These are phyloP conservation scores for Lactarius indigo DNA, from an alignment of 768 basidiomycete species.

Conservation along the genomic window DNA sequence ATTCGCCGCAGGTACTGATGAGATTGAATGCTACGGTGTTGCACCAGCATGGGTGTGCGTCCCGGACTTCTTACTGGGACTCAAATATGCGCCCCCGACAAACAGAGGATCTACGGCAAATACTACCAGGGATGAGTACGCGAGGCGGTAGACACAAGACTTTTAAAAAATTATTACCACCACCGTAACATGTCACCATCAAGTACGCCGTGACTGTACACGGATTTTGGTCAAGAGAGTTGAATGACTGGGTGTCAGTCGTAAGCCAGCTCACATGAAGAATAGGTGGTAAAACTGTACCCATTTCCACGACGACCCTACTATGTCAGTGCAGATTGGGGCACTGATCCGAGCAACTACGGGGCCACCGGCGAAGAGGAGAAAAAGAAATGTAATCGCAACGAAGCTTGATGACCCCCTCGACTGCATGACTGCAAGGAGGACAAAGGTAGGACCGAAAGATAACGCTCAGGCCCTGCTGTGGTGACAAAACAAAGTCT, in stretches of 20 bases:
- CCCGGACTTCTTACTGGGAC: neutral
- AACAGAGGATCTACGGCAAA: neutral
- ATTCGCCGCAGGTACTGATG: neutral
- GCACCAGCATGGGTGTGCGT: neutral
- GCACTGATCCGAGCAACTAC: neutral
- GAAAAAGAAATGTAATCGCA: neutral
- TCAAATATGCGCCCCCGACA: neutral
- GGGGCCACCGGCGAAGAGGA: neutral
- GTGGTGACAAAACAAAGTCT: neutral
- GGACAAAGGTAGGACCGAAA: neutral
- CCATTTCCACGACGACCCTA: neutral
- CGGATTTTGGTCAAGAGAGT: neutral
- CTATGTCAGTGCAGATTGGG: neutral
- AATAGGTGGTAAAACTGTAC: neutral
- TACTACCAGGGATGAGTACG: neutral
- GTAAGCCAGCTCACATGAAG: neutral
- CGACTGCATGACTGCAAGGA: neutral
- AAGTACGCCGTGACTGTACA: neutral
- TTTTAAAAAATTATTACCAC: neutral
- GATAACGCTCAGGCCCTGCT: neutral
- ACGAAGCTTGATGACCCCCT: neutral
- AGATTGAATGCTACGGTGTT: neutral
- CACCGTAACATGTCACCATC: neutral
- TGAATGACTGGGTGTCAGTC: neutral
- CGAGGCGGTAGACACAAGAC: neutral